Conservation (phyloP, 768 basidiomycete genomes). For the Phylloporus sp. region DNA sequence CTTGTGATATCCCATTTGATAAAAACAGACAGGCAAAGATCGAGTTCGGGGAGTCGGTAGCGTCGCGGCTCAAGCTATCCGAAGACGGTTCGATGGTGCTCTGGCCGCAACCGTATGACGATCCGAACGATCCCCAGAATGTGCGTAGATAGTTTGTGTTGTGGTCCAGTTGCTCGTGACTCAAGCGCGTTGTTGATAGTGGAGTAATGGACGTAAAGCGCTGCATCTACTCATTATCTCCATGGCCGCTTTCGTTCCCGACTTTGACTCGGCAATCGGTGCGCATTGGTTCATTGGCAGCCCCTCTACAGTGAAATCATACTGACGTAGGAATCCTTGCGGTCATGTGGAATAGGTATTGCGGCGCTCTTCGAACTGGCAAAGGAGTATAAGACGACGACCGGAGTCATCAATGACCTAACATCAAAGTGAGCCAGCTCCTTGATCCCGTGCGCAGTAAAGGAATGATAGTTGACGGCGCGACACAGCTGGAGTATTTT, state of each 20-base stretch:
- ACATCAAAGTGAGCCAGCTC: constrained; percentile 36
- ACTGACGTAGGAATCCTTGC: not conserved
- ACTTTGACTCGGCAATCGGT: constrained; percentile 52
- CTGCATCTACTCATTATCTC: constrained; percentile 46
- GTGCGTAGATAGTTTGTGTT: constrained; percentile 25
- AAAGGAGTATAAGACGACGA: constrained; percentile 39
- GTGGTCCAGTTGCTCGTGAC: not conserved
- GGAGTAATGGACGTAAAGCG: constrained; percentile 41
- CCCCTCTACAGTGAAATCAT: not conserved
- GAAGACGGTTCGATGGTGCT: constrained; percentile 43
- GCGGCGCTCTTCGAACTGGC: constrained; percentile 47
- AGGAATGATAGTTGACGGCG: constrained; percentile 1
- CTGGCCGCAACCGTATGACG: constrained; percentile 51
- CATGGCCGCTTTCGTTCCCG: constrained; percentile 49
- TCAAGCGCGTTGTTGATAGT: constrained; percentile 27
- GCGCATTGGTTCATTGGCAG: constrained; percentile 3
- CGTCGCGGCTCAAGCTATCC: constrained; percentile 43
- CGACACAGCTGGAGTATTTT: constrained; percentile 43
- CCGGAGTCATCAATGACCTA: constrained; percentile 45
- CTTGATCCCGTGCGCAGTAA: not conserved
- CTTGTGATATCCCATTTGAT: not conserved
- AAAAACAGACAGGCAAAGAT: constrained; percentile 40
- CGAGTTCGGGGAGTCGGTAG: constrained; percentile 46
- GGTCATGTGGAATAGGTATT: constrained; percentile 35
- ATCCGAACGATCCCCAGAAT: constrained; percentile 51